A percentile compares a stretch with the other conserved stretches of the same genome.
Evolutionary conservation across 345 rosid species (phyloP).

Genomic region (Citrus maxima): DNA sequence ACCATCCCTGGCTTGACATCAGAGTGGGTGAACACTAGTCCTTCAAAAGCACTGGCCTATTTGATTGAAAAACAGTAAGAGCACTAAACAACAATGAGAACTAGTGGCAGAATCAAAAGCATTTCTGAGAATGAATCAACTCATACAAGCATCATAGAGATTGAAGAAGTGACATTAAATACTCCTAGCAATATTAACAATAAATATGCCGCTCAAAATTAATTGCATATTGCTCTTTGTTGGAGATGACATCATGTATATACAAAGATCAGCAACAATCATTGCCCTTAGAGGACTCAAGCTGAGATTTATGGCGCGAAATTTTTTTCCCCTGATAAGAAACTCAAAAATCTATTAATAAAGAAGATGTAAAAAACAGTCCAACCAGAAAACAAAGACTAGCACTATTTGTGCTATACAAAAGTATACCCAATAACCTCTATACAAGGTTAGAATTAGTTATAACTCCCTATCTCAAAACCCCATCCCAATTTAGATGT

Average conservation of each 20-base stretch:
- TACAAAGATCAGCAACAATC: neutral
- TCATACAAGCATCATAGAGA: neutral
- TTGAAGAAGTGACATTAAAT: neutral
- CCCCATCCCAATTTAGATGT: too few species aligned
- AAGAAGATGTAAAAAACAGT: too few species aligned
- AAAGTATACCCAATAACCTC: too few species aligned
- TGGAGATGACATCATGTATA: neutral
- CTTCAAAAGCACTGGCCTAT: conserved; percentile 95
- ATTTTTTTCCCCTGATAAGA: too few species aligned
- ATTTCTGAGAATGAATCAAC: neutral
- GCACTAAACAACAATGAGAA: neutral
- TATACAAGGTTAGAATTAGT: too few species aligned
- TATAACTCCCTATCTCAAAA: too few species aligned
- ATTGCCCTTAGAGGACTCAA: neutral
- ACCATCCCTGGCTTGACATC: conserved; percentile 99
- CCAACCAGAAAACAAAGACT: too few species aligned
- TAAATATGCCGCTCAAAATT: neutral
- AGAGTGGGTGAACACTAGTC: conserved; percentile 84
- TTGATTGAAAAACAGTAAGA: conserved; percentile 24
- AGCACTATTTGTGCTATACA: too few species aligned
- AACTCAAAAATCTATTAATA: too few species aligned
- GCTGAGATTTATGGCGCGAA: neutral
- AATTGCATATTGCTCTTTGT: neutral
- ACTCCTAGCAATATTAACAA: neutral
- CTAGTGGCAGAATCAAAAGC: neutral